Conservation (phyloP, 352 stramenopile genomes). For the Globisporangium viniferum region DNA sequence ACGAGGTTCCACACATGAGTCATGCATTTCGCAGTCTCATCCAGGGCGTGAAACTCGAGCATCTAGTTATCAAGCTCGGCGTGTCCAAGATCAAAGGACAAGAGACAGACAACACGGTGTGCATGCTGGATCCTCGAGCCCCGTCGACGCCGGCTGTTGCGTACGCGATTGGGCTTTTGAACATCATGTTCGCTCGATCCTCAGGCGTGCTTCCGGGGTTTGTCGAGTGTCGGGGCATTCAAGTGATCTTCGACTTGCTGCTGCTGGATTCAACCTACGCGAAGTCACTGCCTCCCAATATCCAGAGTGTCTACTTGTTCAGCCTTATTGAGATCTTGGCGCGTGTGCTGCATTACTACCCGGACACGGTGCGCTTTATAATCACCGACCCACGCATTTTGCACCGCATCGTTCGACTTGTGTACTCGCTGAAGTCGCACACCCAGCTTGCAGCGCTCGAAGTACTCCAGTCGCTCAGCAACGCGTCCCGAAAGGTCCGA, state of each 20-base stretch:
- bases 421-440: constrained; percentile 21
- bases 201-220: constrained; percentile 2
- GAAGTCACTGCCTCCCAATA: background rate
- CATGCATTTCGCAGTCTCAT: constrained; percentile 6
- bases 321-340: background rate
- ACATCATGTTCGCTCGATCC: background rate
- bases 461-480: constrained; percentile 19
- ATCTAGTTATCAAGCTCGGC: constrained; percentile 6
- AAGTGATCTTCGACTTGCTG: constrained; percentile 13
- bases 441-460: constrained; percentile 25
- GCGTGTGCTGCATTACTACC: background rate
- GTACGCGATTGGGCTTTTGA: constrained; percentile 11
- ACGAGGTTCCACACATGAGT: background rate
- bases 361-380: background rate
- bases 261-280: constrained; percentile 1
- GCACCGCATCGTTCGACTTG: constrained; percentile 21
- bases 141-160: constrained; percentile 11
- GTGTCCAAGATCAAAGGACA: constrained; percentile 9
- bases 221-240: constrained; percentile 1
- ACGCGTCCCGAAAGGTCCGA: background rate
- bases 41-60: constrained; percentile 1
- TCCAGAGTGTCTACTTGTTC: background rate
- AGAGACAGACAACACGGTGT: constrained; percentile 7
- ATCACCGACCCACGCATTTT: constrained; percentile 21
- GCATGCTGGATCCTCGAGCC: constrained; percentile 14